phyloP scores from a whole-genome alignment of 1,284 basidiomycete genomes.

The Moesziomyces sp. region DNA sequence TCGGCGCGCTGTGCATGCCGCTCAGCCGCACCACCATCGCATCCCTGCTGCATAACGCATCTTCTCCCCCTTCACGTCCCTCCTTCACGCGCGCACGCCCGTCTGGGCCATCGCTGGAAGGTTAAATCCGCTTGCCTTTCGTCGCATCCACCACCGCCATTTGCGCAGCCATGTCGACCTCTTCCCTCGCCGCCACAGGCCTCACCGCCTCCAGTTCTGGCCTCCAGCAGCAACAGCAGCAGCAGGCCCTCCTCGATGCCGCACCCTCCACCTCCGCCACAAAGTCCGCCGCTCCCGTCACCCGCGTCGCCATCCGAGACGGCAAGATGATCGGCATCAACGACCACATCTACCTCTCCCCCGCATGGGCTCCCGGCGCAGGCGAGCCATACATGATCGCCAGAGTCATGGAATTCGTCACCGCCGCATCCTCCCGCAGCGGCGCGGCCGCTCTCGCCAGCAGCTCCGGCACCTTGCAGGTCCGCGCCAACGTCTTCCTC shows the following conservation, averaged over 20 bases:
- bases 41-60: no score
- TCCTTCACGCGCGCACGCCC: no score
- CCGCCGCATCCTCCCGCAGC: conserved; percentile 77
- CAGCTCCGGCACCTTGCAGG: conserved; percentile 69
- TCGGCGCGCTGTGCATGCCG: not conserved
- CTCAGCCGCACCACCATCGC: not conserved
- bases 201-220: conserved; percentile 43
- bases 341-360: conserved; percentile 94
- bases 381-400: conserved; percentile 88
- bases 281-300: conserved; percentile 47
- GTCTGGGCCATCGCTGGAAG: no score
- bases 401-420: conserved; percentile 94
- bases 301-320: conserved; percentile 51
- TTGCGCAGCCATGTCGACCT: conserved; percentile 33
- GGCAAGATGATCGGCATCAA: conserved; percentile 62
- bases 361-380: conserved; percentile 87
- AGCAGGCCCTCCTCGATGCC: conserved; percentile 44
- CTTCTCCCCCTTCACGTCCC: no score
- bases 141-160: not conserved
- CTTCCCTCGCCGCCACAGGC: conserved; percentile 40
- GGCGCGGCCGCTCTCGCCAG: conserved; percentile 75
- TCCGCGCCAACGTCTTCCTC: conserved; percentile 91
- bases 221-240: conserved; percentile 46
- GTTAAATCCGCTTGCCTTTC: no score
- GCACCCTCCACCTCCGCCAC: conserved; percentile 26